Evolutionary conservation across 179 eudicot genomes (phyloP).

Genomic region (Beta corolliflora): DNA sequence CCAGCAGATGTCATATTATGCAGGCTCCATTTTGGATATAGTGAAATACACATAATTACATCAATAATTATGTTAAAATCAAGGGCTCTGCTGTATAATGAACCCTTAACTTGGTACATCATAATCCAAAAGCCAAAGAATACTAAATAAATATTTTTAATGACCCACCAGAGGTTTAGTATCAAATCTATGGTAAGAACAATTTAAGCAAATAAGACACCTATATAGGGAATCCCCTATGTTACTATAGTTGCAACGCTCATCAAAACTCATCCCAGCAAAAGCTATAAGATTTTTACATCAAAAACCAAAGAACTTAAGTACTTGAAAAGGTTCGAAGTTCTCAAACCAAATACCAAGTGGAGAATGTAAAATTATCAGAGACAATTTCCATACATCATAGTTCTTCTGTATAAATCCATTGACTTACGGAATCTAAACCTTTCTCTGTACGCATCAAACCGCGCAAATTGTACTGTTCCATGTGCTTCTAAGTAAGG

Average conservation of each 20-base stretch:
- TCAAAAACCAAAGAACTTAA: neutral
- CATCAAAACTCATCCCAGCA: neutral
- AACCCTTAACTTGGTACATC: neutral
- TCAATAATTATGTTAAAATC: neutral
- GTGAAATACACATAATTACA: neutral
- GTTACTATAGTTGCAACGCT: neutral
- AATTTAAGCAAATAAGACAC: neutral
- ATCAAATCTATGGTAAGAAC: neutral
- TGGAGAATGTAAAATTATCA: neutral
- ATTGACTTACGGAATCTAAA: neutral
- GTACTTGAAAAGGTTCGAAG: neutral
- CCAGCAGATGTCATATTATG: neutral
- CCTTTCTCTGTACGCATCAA: neutral
- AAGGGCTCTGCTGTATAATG: neutral
- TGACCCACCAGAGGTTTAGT: neutral
- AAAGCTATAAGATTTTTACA: neutral
- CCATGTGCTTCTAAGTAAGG: neutral
- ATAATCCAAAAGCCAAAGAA: neutral
- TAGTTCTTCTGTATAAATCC: neutral
- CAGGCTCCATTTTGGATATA: neutral
- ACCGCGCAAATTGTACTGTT: neutral
- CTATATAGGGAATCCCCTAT: neutral
- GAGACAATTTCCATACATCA: neutral
- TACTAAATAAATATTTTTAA: neutral
- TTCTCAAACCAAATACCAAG: neutral